A percentile compares a stretch with the other conserved stretches of the same genome.
Evolutionary conservation across 2,329 filamentous ascomycete genomes (phyloP).

Genomic region (Cladorrhinum sp.): DNA sequence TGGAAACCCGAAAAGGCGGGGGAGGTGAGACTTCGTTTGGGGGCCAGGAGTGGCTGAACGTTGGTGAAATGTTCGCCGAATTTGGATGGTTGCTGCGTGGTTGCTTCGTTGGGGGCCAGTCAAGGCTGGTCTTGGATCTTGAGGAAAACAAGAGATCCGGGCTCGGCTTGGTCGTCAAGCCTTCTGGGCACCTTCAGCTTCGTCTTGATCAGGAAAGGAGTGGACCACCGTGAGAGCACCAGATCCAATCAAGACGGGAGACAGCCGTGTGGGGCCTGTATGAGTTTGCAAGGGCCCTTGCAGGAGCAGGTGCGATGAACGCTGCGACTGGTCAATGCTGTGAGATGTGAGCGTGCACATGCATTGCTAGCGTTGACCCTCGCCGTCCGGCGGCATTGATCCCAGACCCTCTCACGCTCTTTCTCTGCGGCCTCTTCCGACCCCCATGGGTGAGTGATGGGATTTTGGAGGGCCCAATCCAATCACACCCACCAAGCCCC

Average conservation of each 20-base stretch:
- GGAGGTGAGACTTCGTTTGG: neutral
- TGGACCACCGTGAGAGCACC: conserved; percentile 12
- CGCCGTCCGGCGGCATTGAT: conserved; percentile 14
- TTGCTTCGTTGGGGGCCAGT: neutral
- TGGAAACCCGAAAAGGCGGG: neutral
- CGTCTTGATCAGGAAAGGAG: conserved; percentile 11
- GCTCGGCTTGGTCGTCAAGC: conserved; percentile 1
- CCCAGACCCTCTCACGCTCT: neutral
- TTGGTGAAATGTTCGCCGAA: conserved; percentile 4
- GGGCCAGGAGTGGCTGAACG: neutral
- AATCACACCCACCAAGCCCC: neutral
- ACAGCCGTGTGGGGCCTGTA: conserved; percentile 4
- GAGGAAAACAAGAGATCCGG: conserved; percentile 2
- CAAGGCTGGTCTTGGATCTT: too few relatives aligned
- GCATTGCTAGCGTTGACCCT: conserved; percentile 15
- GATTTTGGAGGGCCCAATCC: neutral
- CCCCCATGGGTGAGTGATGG: conserved; percentile 12
- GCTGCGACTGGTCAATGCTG: conserved; percentile 20
- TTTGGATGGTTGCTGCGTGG: neutral
- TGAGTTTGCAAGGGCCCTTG: conserved; percentile 22
- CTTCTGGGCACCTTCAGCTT: conserved; percentile 9
- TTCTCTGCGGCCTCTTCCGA: conserved; percentile 22
- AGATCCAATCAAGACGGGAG: conserved; percentile 16
- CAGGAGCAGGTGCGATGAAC: conserved; percentile 7
- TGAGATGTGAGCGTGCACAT: conserved; percentile 11